Evolutionary conservation across 176 grass and related monocot species (phyloP).

Genomic region (Aegilops umbellulata): DNA sequence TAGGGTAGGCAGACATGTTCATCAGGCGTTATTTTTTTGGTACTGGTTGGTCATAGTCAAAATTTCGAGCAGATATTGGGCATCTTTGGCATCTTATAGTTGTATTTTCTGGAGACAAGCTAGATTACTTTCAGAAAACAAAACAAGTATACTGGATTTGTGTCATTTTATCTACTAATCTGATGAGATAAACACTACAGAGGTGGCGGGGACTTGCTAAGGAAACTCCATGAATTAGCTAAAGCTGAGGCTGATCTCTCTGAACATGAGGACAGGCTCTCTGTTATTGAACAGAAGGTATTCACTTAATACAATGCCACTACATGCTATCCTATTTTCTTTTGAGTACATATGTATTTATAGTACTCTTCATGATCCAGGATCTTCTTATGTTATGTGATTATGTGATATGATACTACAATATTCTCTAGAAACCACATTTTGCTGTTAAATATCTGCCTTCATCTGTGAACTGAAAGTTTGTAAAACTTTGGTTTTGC

Average conservation of each 20-base stretch:
- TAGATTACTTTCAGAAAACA: conserved; percentile 12
- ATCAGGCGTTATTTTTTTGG: not conserved
- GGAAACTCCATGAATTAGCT: conserved; percentile 72
- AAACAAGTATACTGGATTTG: not conserved
- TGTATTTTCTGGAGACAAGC: conserved; percentile 22
- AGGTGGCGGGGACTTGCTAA: conserved; percentile 63
- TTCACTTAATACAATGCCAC: not conserved
- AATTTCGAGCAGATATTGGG: not conserved
- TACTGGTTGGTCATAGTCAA: not conserved
- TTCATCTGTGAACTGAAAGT: not conserved
- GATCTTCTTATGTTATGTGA: conserved; percentile 6
- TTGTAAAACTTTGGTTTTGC: not conserved
- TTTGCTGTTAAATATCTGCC: not conserved
- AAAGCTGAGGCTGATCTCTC: conserved; percentile 76
- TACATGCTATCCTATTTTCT: not conserved
- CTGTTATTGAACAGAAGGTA: conserved; percentile 78
- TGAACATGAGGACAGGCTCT: conserved; percentile 51
- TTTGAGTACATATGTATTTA: conserved; percentile 21
- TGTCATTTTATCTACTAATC: conserved; percentile 11
- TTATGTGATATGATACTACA: not conserved
- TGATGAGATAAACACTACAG: conserved; percentile 36
- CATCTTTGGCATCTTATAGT: not conserved
- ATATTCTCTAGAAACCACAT: not conserved
- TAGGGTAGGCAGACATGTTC: not conserved
- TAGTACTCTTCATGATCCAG: not conserved